Evolutionary conservation across 768 basidiomycete genomes (phyloP).

Genomic region (Termitomyces sp.): DNA sequence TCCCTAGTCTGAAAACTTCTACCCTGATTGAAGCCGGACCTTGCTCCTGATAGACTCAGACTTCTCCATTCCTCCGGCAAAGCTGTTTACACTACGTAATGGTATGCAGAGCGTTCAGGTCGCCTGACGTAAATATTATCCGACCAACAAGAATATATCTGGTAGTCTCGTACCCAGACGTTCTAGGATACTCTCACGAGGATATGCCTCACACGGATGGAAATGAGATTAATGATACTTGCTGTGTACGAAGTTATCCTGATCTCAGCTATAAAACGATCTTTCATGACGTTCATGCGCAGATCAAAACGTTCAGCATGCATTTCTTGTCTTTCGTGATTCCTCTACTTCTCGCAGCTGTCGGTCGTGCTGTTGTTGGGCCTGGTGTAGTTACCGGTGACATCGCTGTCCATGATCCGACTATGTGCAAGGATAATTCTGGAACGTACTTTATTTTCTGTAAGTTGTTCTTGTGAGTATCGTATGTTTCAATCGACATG

Average conservation of each 20-base stretch:
- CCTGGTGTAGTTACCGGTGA: constrained; percentile 36
- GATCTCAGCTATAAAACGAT: not conserved
- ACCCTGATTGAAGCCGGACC: not conserved
- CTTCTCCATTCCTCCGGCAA: not conserved
- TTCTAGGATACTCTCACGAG: no score
- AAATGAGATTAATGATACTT: not conserved
- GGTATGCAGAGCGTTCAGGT: not conserved
- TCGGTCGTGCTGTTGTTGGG: constrained; percentile 20
- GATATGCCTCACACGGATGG: not conserved
- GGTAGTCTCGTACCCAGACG: not conserved
- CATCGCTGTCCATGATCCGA: constrained; percentile 43
- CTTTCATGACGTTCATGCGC: not conserved
- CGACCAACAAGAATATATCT: not conserved
- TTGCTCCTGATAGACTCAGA: not conserved
- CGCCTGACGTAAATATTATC: not conserved
- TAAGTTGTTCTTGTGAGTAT: constrained; percentile 16
- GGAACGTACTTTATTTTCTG: constrained; percentile 49
- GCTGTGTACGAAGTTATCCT: not conserved
- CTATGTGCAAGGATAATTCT: constrained; percentile 44
- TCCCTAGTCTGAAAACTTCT: no score
- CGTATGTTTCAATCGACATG: not conserved
- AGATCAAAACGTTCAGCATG: not conserved
- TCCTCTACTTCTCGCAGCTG: not conserved
- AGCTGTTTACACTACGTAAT: not conserved
- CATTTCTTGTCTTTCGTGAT: not conserved